Evolutionary conservation across 2,329 filamentous ascomycete species (phyloP).

Genomic region (Paecilomyces sp.): DNA sequence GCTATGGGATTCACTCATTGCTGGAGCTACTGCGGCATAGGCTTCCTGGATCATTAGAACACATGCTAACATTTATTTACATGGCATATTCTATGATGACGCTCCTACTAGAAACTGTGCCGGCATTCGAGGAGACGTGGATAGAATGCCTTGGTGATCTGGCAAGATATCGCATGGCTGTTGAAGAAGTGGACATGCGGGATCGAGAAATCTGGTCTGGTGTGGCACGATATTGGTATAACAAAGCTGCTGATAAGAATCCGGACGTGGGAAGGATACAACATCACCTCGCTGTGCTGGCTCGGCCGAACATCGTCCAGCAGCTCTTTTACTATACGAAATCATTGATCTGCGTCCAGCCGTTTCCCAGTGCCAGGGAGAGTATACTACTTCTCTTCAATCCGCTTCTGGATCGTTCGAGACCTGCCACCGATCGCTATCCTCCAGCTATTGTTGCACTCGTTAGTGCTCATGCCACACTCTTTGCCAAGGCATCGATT

Average conservation of each 20-base stretch:
- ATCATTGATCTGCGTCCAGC: constrained; percentile 48
- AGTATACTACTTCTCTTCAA: constrained; percentile 51
- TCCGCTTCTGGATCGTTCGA: constrained; percentile 38
- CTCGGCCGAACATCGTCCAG: constrained; percentile 50
- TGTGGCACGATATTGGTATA: constrained; percentile 78
- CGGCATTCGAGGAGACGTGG: constrained; percentile 80
- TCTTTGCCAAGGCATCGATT: constrained; percentile 34
- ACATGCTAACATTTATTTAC: constrained; percentile 89
- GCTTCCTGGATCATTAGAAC: constrained; percentile 69
- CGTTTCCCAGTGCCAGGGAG: constrained; percentile 50
- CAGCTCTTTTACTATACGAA: constrained; percentile 56
- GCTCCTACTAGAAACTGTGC: constrained; percentile 75
- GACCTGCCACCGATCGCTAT: constrained; percentile 19
- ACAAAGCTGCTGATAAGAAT: constrained; percentile 67
- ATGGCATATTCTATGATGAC: constrained; percentile 86
- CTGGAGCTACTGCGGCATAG: constrained; percentile 68
- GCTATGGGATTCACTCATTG: constrained; percentile 82
- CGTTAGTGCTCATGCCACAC: constrained; percentile 46
- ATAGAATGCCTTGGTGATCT: constrained; percentile 88
- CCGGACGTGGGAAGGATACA: constrained; percentile 74
- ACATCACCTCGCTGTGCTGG: constrained; percentile 71
- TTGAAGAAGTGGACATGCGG: constrained; percentile 71
- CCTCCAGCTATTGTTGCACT: constrained; percentile 40
- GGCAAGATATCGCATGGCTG: constrained; percentile 80
- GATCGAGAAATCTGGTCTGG: constrained; percentile 76